Evolutionary conservation across 2,329 filamentous ascomycete species (phyloP), one percentile per base, ranked within the genome.

Genomic region (Calonectria hawksworthii): DNA sequence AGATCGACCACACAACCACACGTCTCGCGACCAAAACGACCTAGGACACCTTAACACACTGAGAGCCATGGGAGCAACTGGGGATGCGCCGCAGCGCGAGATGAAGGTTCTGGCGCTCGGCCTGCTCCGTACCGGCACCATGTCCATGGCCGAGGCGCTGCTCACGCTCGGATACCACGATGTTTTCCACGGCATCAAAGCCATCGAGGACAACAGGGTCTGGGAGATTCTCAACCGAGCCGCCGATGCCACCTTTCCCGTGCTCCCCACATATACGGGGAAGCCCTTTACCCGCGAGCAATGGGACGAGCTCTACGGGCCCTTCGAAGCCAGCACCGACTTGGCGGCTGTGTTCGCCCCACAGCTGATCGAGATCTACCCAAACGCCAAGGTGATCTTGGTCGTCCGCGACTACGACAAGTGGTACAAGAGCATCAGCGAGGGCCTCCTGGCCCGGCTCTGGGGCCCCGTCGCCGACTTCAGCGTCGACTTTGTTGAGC

Each of bases 61-160:
- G 8, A n/a, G 21, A 11, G 9, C 44, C 44, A 47, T 47, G 44
- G n/a, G 44, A 47, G 21, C 10, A 11, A 47, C 44, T 9, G 44
- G 26, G 23, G 36, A 23, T 23, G 23, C 32, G 26, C 26, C 47
- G 16, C 28, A 56, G 18, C 61, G 26, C 23, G 61, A 71, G 36
- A 83, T 82, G 77, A 78, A 81, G 52, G 79, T 85, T 50, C 80
- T 84, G 14, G 74, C 78, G 2, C 74, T 84, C 0, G 83, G 84
- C 8, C 79, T 84, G 9, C 78, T 80, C 1, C 82, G 83, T 11
- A 84, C 84, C 3, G 84, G 83, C 9, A 80, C 82, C 23, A 81
- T 81, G 1, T 86, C 84, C n/a, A 82, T 86, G 51, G 79, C 80
- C 1, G 74, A 82, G 10, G 84, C 84, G 1, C 82, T 85, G 44